Base-by-base conservation (phyloP, 1,284 basidiomycete genomes). In the Cryptococcus hybrid region DNA sequence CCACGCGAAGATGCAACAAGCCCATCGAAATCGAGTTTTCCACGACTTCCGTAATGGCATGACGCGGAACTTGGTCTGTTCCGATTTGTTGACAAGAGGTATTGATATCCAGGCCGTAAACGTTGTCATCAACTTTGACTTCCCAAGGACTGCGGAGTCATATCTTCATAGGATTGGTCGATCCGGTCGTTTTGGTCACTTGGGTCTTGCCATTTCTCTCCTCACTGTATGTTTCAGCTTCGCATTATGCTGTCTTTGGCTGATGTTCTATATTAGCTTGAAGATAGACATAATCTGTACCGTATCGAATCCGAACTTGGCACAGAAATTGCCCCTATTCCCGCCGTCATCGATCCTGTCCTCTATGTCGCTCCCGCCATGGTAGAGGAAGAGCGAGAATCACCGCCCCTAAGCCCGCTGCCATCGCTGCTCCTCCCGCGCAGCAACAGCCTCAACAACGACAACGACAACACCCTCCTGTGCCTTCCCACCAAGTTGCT, bases 51-150 rank as follows among this genome's bases (percentile, higher is more conserved):
- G 95, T 66, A 92, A 93, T 73, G 95, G 95, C 63, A 92, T 94
- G 56, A 98, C 94, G 82, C 88, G 95, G 67, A 99, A 98, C 80
- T 86, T 99, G 64, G 95, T 99, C 72, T 99, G 96, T 82, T 86
- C 84, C 34, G 93, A 99, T 81, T 85, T 99, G 61, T 86, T 99
- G 70, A 99, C 95, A 7, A 90, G 96, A 71, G 95, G 95, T 83
- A 99, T 99, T 79, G 96, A 98, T 79, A 98, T 99, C 76, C 94
- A 98, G 81, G 95, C 95, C 47, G 95, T 99, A 63, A 99, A 99
- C 78, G 95, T 98, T 70, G 95, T 99, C 71, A 98, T 99, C 84
- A 98, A 98, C 82, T 99, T 99, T 76, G 94, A 97, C 78, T 97
- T 99, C 80, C 95, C 95, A 61, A 96, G 97, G 84, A 97, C 95